phyloP scores from a whole-genome alignment of 1,284 basidiomycete species.

The Fomitopsis palustris region DNA sequence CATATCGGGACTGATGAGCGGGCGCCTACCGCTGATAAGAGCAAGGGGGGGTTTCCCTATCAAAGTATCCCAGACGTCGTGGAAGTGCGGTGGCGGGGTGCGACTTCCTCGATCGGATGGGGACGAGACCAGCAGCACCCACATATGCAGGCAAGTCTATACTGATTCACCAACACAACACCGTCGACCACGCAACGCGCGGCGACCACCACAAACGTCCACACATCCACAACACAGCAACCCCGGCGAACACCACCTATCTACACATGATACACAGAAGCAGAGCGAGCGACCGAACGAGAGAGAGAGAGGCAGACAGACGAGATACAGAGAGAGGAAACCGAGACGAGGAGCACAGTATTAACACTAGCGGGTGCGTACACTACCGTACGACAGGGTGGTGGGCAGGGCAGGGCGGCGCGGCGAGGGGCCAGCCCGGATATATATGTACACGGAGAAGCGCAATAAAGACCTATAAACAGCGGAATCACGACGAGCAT shows the following conservation, averaged over 20 bases:
- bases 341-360: background rate
- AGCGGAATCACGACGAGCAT: background rate
- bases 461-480: constrained; percentile 1
- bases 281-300: background rate
- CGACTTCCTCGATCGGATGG: too few relatives aligned
- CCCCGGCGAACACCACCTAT: background rate
- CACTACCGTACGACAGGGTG: background rate
- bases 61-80: too few relatives aligned
- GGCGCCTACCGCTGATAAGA: too few relatives aligned
- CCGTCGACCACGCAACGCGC: background rate
- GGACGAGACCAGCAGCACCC: too few relatives aligned
- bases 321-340: background rate
- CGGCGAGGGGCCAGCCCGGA: background rate
- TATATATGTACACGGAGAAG: constrained; percentile 2
- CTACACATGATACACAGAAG: background rate
- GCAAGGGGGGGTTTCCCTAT: too few relatives aligned
- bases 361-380: constrained; percentile 1
- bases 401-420: background rate
- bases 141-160: too few relatives aligned
- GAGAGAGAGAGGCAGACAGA: too few relatives aligned
- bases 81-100: too few relatives aligned
- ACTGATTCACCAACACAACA: background rate
- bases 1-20: too few relatives aligned
- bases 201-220: background rate
- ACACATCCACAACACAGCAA: background rate